Conservation (phyloP, 202 grass and related monocot genomes). For the Dendrocalamus latiflorus region DNA sequence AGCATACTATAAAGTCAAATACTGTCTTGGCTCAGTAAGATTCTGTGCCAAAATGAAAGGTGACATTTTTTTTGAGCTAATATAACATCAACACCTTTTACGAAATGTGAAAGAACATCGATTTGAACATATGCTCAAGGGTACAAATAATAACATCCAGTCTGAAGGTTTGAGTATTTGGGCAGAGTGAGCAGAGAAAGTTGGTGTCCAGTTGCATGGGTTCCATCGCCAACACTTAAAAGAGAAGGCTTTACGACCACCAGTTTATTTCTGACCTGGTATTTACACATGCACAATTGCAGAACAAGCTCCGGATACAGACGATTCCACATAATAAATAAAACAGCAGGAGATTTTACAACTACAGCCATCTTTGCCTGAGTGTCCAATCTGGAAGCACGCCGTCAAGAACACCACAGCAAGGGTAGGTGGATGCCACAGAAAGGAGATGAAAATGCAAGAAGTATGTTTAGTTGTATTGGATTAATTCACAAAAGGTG, state of each 20-base stretch:
- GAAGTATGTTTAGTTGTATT: slow-evolving; percentile 3
- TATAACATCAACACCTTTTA: not conserved
- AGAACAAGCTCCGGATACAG: slow-evolving; percentile 10
- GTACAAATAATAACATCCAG: not conserved
- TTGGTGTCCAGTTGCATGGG: not conserved
- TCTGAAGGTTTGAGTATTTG: not conserved
- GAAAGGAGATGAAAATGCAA: slow-evolving; percentile 15
- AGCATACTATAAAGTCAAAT: not conserved
- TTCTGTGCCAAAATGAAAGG: not conserved
- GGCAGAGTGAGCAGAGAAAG: slow-evolving; percentile 8
- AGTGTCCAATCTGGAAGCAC: not conserved
- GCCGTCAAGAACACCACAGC: not conserved
- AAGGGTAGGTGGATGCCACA: not conserved
- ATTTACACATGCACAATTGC: slow-evolving; percentile 37
- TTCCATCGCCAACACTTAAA: slow-evolving; percentile 11
- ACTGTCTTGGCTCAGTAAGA: not conserved
- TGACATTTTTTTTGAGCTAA: not conserved
- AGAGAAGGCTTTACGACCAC: slow-evolving; percentile 6
- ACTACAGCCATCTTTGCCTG: slow-evolving; percentile 31
- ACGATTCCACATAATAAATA: slow-evolving; percentile 21
- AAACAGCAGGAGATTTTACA: not conserved
- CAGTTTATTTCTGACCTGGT: slow-evolving; percentile 14
- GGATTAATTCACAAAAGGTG: slow-evolving; percentile 45
- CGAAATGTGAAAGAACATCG: not conserved
- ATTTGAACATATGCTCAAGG: not conserved